Evolutionary conservation across 495 filamentous ascomycete genomes (phyloP).

Genomic region (Stereocaulon alpinum): DNA sequence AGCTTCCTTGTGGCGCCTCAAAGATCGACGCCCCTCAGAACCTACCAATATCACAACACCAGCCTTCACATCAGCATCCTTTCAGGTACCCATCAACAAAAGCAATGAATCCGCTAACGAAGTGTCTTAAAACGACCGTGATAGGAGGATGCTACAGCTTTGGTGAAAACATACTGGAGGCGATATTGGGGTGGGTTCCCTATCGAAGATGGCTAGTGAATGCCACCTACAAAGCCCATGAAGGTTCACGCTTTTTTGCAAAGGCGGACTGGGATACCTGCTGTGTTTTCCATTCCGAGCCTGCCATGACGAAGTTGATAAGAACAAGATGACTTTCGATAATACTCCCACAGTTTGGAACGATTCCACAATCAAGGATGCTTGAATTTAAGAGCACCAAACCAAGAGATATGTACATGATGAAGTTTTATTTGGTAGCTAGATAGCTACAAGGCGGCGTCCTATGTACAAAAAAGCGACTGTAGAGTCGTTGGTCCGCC

Average conservation of each 20-base stretch:
- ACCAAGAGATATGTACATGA: not conserved
- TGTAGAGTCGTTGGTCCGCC: not conserved
- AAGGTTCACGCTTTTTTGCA: no score
- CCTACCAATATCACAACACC: not conserved
- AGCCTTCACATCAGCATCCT: no score
- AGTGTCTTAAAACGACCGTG: no score
- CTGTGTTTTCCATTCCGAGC: no score
- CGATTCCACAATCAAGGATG: no score
- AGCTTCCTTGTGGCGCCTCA: not conserved
- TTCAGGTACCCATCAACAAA: not conserved
- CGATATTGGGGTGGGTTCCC: no score
- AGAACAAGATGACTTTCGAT: not conserved
- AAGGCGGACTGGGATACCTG: no score
- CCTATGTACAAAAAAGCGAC: conserved; percentile 10
- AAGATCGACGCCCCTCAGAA: not conserved
- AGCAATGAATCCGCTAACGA: no score
- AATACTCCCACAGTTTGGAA: not conserved
- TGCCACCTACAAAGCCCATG: no score
- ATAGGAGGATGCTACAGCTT: no score
- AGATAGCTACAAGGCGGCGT: not conserved
- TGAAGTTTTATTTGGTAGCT: not conserved
- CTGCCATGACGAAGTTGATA: not conserved
- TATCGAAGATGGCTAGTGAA: no score
- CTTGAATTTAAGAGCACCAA: not conserved
- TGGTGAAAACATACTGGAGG: no score